Evolutionary conservation across 2,329 filamentous ascomycete genomes (phyloP).

Genomic region (Talaromyces albobiverticillius): DNA sequence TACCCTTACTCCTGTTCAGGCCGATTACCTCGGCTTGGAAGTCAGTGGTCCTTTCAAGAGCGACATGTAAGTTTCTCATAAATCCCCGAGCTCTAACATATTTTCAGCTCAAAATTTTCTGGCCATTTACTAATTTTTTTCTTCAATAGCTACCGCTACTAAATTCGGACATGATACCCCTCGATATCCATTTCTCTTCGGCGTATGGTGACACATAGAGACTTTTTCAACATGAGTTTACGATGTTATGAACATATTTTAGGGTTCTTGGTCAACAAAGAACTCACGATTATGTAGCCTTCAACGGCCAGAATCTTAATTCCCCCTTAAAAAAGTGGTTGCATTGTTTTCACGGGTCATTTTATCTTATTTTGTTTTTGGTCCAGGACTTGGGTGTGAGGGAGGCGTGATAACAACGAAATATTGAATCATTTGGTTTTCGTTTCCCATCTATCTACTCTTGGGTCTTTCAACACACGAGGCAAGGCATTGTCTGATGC

Average conservation of each 20-base stretch:
- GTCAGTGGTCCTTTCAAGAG: slow-evolving; percentile 92
- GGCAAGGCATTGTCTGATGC: background rate
- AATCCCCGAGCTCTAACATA: background rate
- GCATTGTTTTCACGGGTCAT: slow-evolving; percentile 28
- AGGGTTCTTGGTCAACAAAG: slow-evolving; percentile 40
- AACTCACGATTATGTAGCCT: slow-evolving; percentile 55
- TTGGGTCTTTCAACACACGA: background rate
- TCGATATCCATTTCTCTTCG: slow-evolving; percentile 27
- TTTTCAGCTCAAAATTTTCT: background rate
- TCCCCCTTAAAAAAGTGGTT: slow-evolving; percentile 19
- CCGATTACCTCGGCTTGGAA: slow-evolving; percentile 88
- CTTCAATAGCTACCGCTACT: slow-evolving; percentile 62
- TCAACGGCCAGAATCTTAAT: slow-evolving; percentile 55
- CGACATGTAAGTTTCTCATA: slow-evolving; percentile 65
- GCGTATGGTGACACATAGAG: slow-evolving; percentile 39
- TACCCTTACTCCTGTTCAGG: slow-evolving; percentile 79
- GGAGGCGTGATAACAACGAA: slow-evolving; percentile 4
- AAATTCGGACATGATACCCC: slow-evolving; percentile 39
- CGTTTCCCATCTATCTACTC: background rate
- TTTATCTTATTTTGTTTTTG: slow-evolving; percentile 24
- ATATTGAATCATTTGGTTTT: background rate
- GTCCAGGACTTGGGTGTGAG: slow-evolving; percentile 8
- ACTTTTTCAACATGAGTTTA: slow-evolving; percentile 58
- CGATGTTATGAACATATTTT: slow-evolving; percentile 57
- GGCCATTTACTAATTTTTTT: slow-evolving; percentile 15